Conservation (phyloP, 495 filamentous ascomycete species). For the Zalerion maritima region DNA sequence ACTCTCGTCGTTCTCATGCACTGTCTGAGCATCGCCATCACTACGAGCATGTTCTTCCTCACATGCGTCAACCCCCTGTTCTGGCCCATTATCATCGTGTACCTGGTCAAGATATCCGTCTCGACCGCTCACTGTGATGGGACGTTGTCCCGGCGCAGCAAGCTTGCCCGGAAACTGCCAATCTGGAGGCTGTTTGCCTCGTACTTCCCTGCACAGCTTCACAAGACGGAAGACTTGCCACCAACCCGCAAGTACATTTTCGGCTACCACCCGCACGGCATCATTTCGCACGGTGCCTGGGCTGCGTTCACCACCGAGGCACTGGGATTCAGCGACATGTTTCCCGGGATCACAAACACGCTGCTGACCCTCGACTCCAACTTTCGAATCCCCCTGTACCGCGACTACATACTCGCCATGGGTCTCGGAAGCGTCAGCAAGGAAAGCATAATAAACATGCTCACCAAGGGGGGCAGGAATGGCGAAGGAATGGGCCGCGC, state of each 20-base stretch:
- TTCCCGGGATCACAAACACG: conserved; percentile 91
- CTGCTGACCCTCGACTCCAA: conserved; percentile 86
- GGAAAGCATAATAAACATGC: conserved; percentile 76
- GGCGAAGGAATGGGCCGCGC: conserved; percentile 85
- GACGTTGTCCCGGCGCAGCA: conserved; percentile 53
- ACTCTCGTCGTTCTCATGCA: conserved; percentile 76
- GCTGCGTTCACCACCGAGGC: conserved; percentile 86
- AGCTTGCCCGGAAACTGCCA: conserved; percentile 54
- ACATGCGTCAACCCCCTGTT: conserved; percentile 77
- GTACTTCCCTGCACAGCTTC: conserved; percentile 81
- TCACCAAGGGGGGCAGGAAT: conserved; percentile 61
- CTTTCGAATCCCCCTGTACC: conserved; percentile 85
- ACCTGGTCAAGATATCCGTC: conserved; percentile 69
- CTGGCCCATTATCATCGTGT: conserved; percentile 87
- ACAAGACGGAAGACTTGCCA: conserved; percentile 66
- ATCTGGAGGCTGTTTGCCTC: conserved; percentile 81
- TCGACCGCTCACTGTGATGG: conserved; percentile 65
- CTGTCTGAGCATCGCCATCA: conserved; percentile 62
- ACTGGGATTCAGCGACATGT: conserved; percentile 73
- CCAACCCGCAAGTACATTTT: conserved; percentile 91
- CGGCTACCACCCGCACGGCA: conserved; percentile 94
- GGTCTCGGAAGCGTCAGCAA: conserved; percentile 81
- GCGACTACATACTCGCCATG: conserved; percentile 78
- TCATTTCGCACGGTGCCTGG: conserved; percentile 91
- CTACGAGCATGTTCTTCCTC: conserved; percentile 75